Evolutionary conservation across 495 filamentous ascomycete species (phyloP).

Genomic region (Hypoxylon crocopeplum): DNA sequence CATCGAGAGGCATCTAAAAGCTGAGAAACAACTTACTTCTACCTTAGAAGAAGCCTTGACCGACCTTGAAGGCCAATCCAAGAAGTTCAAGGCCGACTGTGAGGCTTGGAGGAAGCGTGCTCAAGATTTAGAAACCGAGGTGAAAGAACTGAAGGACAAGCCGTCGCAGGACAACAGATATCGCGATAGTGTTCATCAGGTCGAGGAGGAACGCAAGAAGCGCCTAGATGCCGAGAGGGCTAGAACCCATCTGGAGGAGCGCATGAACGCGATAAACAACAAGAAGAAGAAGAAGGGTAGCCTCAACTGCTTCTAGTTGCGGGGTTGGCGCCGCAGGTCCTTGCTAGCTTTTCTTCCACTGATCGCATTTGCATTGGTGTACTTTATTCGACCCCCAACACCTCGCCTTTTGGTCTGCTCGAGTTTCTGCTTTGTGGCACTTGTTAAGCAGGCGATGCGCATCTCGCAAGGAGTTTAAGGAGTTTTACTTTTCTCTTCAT

Average conservation of each 20-base stretch:
- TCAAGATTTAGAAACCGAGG: constrained; percentile 76
- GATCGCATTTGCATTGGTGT: constrained; percentile 1
- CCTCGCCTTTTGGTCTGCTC: constrained; percentile 4
- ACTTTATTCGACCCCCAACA: constrained; percentile 4
- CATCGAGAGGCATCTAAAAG: constrained; percentile 95
- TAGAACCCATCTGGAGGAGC: constrained; percentile 84
- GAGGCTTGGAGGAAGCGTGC: constrained; percentile 91
- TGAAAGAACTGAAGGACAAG: constrained; percentile 65
- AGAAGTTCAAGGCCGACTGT: constrained; percentile 83
- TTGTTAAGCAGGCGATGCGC: constrained; percentile 12
- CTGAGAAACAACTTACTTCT: constrained; percentile 94
- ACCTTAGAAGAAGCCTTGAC: constrained; percentile 95
- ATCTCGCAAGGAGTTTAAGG: constrained; percentile 35
- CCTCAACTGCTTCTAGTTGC: constrained; percentile 89
- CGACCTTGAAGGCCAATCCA: constrained; percentile 86
- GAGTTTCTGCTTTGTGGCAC: constrained; percentile 1
- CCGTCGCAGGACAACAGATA: constrained; percentile 67
- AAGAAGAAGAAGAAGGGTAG: constrained; percentile 97
- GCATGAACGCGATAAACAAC: constrained; percentile 88
- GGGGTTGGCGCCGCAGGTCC: constrained; percentile 17
- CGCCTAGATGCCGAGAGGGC: constrained; percentile 88
- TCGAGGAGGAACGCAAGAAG: constrained; percentile 92
- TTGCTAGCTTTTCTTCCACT: constrained; percentile 7
- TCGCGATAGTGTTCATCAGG: constrained; percentile 75
- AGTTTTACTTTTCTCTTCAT: constrained; percentile 18